phyloP scores from a whole-genome alignment of 1,284 basidiomycete genomes.

The Golubevia pallescens region DNA sequence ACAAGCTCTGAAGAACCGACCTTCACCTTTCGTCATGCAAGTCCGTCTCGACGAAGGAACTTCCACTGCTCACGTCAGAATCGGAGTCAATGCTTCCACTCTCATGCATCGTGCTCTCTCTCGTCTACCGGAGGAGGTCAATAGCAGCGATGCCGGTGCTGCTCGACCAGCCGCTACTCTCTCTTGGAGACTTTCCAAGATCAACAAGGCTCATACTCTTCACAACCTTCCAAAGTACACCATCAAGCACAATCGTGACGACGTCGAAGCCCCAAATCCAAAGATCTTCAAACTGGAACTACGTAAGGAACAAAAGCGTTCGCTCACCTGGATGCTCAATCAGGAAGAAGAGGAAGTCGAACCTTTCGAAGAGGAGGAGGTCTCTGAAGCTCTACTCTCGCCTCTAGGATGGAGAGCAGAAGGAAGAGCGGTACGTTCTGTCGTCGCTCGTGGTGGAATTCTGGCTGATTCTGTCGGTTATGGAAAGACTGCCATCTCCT shows the following conservation, averaged over 20 bases:
- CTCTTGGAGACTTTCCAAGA: conserved; percentile 81
- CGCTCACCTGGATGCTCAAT: conserved; percentile 87
- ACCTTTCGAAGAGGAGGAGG: conserved; percentile 87
- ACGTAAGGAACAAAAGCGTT: conserved; percentile 86
- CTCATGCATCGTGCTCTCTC: conserved; percentile 85
- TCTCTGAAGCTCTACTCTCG: conserved; percentile 83
- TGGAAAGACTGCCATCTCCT: conserved; percentile 92
- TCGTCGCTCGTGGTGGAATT: conserved; percentile 83
- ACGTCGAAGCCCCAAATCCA: conserved; percentile 78
- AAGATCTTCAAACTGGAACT: conserved; percentile 71
- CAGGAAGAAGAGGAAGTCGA: conserved; percentile 72
- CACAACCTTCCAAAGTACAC: conserved; percentile 69
- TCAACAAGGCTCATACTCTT: conserved; percentile 70
- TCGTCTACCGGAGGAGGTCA: conserved; percentile 72
- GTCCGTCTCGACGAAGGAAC: conserved; percentile 74
- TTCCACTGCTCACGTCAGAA: conserved; percentile 74
- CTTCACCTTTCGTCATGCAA: conserved; percentile 85
- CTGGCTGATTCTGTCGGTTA: conserved; percentile 95
- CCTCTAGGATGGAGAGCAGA: conserved; percentile 91
- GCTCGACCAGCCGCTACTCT: conserved; percentile 66
- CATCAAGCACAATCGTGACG: conserved; percentile 78
- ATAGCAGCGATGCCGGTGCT: conserved; percentile 62
- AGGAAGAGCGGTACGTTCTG: conserved; percentile 80
- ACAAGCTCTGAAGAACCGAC: conserved; percentile 81
- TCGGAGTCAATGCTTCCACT: conserved; percentile 86